Percentiles rank a stretch among this genome's conserved stretches.
Evolutionary conservation across 2,329 filamentous ascomycete species (phyloP).

Genomic region (Pseudopithomyces maydicus): DNA sequence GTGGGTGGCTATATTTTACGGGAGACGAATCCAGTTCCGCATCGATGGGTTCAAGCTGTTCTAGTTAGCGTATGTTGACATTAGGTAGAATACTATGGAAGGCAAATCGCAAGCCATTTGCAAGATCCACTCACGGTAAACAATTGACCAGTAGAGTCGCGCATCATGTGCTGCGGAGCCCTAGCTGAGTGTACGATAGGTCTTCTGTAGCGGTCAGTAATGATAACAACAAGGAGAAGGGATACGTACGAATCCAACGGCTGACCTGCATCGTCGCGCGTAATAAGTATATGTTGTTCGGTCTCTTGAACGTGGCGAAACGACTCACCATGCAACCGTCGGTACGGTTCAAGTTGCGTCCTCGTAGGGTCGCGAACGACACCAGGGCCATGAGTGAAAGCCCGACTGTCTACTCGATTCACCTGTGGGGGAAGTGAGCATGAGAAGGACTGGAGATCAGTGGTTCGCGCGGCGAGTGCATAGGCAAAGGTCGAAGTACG

Average conservation of each 20-base stretch:
- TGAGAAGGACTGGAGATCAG: slow-evolving; percentile 13
- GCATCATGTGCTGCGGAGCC: slow-evolving; percentile 23
- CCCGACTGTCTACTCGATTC: slow-evolving; percentile 9
- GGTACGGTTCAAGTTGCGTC: slow-evolving; percentile 11
- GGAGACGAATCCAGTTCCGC: slow-evolving; percentile 8
- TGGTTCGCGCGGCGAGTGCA: slow-evolving; percentile 10
- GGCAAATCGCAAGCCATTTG: slow-evolving; percentile 18
- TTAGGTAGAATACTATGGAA: slow-evolving; percentile 10
- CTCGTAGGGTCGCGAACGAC: slow-evolving; percentile 5
- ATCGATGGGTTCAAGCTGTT: slow-evolving; percentile 37
- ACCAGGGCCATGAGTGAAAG: background rate
- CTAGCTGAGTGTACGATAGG: slow-evolving; percentile 16
- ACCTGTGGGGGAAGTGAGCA: slow-evolving; percentile 12
- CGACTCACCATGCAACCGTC: slow-evolving; percentile 13
- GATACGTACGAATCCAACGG: slow-evolving; percentile 26
- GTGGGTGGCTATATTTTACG: background rate
- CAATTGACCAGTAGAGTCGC: slow-evolving; percentile 34
- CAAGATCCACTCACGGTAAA: slow-evolving; percentile 40
- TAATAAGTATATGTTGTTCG: background rate
- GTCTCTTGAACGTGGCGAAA: slow-evolving; percentile 20
- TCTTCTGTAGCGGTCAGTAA: slow-evolving; percentile 25
- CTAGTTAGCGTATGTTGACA: slow-evolving; percentile 24
- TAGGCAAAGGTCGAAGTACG: slow-evolving; percentile 22
- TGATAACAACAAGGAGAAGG: background rate
- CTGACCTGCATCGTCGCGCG: background rate